These are phyloP conservation scores for Suhomyces ambrosiae DNA, from an alignment of 1,139 yeast species.

Conservation along the genomic window DNA sequence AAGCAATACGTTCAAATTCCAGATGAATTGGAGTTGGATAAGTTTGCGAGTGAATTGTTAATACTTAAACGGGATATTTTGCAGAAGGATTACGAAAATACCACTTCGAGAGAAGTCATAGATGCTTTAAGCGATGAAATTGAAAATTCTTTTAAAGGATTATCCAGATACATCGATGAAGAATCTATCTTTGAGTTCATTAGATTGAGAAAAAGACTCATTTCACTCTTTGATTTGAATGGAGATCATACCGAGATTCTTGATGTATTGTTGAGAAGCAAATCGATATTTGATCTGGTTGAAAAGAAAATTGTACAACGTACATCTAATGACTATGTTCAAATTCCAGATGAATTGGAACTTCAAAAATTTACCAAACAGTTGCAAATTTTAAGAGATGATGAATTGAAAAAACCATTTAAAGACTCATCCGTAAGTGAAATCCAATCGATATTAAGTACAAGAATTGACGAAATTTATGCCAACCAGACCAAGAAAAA, in stretches of 20 bases:
- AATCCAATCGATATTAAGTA: constrained; percentile 22
- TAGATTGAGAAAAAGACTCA: constrained; percentile 25
- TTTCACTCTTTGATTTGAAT: constrained; percentile 29
- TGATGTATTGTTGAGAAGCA: constrained; percentile 27
- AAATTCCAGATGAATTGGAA: constrained; percentile 28
- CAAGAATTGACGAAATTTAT: constrained; percentile 23
- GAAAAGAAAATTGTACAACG: neutral
- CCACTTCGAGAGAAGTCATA: constrained; percentile 16
- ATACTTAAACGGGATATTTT: constrained; percentile 16
- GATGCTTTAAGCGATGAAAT: constrained; percentile 21
- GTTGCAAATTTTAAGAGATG: constrained; percentile 16
- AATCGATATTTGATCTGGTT: constrained; percentile 1
- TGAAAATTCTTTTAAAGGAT: constrained; percentile 17
- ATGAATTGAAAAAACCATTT: constrained; percentile 16
- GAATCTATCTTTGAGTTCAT: constrained; percentile 23
- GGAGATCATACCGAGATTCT: constrained; percentile 36
- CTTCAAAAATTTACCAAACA: constrained; percentile 21
- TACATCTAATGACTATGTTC: constrained; percentile 14
- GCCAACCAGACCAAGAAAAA: constrained; percentile 2
- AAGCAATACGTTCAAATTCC: constrained; percentile 24
- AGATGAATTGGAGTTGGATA: constrained; percentile 24
- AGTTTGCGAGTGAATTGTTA: constrained; percentile 18
- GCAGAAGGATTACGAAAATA: constrained; percentile 7
- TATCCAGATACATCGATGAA: constrained; percentile 22
- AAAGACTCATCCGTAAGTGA: constrained; percentile 15